phyloP scores from a whole-genome alignment of 768 basidiomycete species.

The Suillus spraguei region DNA sequence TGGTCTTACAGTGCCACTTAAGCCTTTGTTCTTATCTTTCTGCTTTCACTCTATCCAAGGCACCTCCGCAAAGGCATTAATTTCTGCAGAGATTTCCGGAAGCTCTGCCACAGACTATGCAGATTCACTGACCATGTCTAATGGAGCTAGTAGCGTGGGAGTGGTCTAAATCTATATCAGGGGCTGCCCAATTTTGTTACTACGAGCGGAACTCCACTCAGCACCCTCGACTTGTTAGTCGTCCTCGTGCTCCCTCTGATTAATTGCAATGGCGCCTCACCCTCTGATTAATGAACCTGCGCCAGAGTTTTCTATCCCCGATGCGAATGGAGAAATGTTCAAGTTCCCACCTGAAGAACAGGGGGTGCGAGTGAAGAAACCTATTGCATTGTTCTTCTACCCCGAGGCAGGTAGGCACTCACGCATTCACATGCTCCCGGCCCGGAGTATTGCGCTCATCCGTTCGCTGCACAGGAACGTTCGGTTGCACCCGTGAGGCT shows the following conservation, averaged over 20 bases:
- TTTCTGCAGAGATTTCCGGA: too few relatives aligned
- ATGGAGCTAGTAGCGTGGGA: slow-evolving; percentile 10
- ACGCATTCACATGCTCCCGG: slow-evolving; percentile 14
- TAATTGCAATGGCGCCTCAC: slow-evolving; percentile 43
- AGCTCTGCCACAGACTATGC: neutral
- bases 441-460: neutral
- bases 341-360: slow-evolving; percentile 60
- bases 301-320: slow-evolving; percentile 64
- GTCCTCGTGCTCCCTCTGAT: slow-evolving; percentile 6
- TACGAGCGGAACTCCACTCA: neutral
- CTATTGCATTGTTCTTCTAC: slow-evolving; percentile 79
- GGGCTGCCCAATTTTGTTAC: slow-evolving; percentile 15
- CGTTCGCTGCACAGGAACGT: slow-evolving; percentile 50
- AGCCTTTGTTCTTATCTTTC: neutral
- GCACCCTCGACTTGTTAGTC: neutral
- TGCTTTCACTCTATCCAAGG: too few relatives aligned
- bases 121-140: neutral
- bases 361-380: slow-evolving; percentile 40
- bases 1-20: neutral
- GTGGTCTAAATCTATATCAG: neutral
- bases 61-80: too few relatives aligned
- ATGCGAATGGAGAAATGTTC: slow-evolving; percentile 62
- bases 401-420: slow-evolving; percentile 58
- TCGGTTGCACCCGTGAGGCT: slow-evolving; percentile 80
- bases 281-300: slow-evolving; percentile 64